Conservation (phyloP, 345 rosid genomes). For the Aurinia saxatilis region DNA sequence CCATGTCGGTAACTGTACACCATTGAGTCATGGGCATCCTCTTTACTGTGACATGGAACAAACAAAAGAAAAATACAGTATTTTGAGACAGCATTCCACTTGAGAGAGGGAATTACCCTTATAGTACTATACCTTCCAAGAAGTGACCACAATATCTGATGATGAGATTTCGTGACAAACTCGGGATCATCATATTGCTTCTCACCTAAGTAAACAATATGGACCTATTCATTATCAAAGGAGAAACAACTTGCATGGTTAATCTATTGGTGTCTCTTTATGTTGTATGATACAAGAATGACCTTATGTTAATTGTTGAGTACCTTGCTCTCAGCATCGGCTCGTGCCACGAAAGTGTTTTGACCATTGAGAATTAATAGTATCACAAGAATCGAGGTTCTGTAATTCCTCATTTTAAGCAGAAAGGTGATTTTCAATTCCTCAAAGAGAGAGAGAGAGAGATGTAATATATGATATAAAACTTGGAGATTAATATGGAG, state of each 20-base stretch:
- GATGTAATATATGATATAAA: not conserved
- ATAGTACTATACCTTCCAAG: constrained; percentile 29
- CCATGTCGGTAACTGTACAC: constrained; percentile 38
- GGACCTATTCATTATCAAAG: constrained; percentile 15
- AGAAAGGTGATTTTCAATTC: not conserved
- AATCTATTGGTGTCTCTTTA: not conserved
- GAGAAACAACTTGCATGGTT: not conserved
- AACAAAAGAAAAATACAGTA: constrained; percentile 6
- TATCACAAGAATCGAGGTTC: not conserved
- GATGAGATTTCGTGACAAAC: constrained; percentile 26
- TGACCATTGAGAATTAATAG: not conserved
- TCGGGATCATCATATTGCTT: constrained; percentile 32
- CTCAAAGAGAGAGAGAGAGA: not conserved
- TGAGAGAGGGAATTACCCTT: not conserved
- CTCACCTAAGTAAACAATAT: constrained; percentile 35
- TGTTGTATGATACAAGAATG: not conserved
- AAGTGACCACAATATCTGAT: constrained; percentile 25
- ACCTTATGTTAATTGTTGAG: not conserved
- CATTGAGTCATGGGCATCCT: constrained; percentile 35
- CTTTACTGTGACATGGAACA: constrained; percentile 25
- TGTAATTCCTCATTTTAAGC: not conserved
- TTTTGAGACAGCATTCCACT: not conserved
- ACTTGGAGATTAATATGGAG: not conserved
- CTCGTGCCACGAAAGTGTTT: not conserved
- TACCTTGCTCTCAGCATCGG: constrained; percentile 10